These are phyloP conservation scores for Ceratocystis huliohia DNA, from an alignment of 2,329 filamentous ascomycete species.

Conservation along the genomic window DNA sequence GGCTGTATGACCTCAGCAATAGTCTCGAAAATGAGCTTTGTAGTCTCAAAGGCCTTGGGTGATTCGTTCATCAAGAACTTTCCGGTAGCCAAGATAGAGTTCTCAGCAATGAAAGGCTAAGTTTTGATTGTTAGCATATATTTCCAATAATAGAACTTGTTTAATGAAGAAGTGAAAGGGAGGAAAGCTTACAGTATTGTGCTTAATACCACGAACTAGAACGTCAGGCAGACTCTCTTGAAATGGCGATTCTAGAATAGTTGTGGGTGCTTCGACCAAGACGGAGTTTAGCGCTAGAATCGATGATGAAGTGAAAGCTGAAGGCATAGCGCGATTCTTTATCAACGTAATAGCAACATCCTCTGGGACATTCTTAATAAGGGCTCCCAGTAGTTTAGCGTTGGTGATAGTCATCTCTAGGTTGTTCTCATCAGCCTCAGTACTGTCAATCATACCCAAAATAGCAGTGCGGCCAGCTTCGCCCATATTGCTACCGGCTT, in stretches of 20 bases:
- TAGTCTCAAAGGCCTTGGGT: constrained; percentile 58
- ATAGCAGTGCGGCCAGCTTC: constrained; percentile 80
- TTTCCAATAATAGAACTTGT: not conserved
- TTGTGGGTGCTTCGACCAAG: constrained; percentile 62
- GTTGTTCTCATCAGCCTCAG: constrained; percentile 62
- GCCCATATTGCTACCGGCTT: constrained; percentile 89
- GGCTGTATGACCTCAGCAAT: constrained; percentile 64
- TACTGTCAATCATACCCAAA: constrained; percentile 66
- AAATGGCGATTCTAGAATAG: constrained; percentile 52
- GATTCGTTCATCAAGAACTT: constrained; percentile 70
- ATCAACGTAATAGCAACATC: constrained; percentile 50
- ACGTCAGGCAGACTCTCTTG: constrained; percentile 62
- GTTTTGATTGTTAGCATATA: constrained; percentile 22
- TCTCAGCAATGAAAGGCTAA: constrained; percentile 73
- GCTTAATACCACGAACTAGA: constrained; percentile 65
- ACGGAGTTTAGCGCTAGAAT: constrained; percentile 81
- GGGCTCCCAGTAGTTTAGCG: constrained; percentile 74
- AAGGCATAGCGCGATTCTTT: constrained; percentile 66
- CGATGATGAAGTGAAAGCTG: constrained; percentile 63
- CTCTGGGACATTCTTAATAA: constrained; percentile 71
- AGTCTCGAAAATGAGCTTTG: constrained; percentile 67
- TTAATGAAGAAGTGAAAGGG: not conserved
- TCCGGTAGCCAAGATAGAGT: constrained; percentile 76
- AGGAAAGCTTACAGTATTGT: constrained; percentile 52
- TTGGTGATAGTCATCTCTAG: constrained; percentile 76